Evolutionary conservation across 2,329 filamentous ascomycete genomes (phyloP).

Genomic region (Colletotrichum sp.): DNA sequence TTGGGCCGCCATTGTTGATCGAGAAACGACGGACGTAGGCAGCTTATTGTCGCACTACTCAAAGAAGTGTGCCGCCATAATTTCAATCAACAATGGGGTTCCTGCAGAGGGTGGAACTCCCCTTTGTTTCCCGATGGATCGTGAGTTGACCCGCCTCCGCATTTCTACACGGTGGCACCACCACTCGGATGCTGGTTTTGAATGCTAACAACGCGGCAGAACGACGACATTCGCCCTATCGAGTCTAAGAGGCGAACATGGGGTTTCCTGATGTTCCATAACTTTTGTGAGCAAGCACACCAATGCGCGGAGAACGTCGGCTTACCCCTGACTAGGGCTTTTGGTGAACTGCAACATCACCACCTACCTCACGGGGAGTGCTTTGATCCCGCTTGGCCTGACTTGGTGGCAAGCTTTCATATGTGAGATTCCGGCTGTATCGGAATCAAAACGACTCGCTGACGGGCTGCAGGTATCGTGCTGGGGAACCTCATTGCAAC

Average conservation of each 20-base stretch:
- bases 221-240: constrained; percentile 56
- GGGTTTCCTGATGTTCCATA: constrained; percentile 46
- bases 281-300: constrained; percentile 40
- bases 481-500: constrained; percentile 44
- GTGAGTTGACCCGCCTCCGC: constrained; percentile 22
- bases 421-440: constrained; percentile 25
- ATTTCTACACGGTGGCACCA: not conserved
- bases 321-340: constrained; percentile 38
- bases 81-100: constrained; percentile 24
- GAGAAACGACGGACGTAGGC: not conserved
- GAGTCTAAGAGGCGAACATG: constrained; percentile 47
- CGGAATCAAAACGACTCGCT: too few relatives aligned
- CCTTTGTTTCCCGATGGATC: constrained; percentile 37
- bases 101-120: constrained; percentile 30
- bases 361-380: constrained; percentile 44
- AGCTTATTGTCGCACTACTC: not conserved
- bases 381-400: constrained; percentile 44
- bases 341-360: constrained; percentile 51
- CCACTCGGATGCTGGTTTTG: not conserved
- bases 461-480: constrained; percentile 30
- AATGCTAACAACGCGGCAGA: constrained; percentile 30
- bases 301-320: not conserved
- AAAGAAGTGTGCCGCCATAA: not conserved
- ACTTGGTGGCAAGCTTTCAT: constrained; percentile 49
- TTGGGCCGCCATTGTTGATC: not conserved